phyloP scores from a whole-genome alignment of 169 alveolate species.

The Eimeria necatrix region DNA sequence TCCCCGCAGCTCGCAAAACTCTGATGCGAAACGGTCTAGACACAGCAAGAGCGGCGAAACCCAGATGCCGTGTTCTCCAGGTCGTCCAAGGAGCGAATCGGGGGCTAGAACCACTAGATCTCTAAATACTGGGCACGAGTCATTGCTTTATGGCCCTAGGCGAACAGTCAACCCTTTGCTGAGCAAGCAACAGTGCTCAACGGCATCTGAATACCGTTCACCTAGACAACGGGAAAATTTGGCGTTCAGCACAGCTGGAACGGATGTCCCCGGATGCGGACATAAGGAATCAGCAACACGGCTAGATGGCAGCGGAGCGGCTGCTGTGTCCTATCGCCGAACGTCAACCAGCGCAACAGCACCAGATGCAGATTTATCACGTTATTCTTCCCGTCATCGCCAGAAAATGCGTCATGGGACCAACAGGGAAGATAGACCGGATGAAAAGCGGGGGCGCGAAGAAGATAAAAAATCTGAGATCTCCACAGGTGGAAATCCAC shows the following conservation, averaged over 20 bases:
- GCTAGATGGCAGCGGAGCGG: conserved; percentile 19
- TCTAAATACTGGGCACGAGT: conserved; percentile 14
- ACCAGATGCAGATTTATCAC: conserved; percentile 54
- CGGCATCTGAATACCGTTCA: conserved; percentile 17
- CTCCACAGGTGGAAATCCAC: conserved; percentile 22
- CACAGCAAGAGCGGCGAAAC: conserved; percentile 46
- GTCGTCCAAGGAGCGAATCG: background rate
- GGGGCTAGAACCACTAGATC: conserved; percentile 51
- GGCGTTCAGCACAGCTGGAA: conserved; percentile 21
- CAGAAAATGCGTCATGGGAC: conserved; percentile 44
- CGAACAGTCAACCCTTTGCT: conserved; percentile 54
- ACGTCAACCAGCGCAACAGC: conserved; percentile 21
- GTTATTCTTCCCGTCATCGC: conserved; percentile 39
- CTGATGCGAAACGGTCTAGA: conserved; percentile 27
- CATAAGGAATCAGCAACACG: conserved; percentile 12
- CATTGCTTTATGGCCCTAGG: conserved; percentile 35
- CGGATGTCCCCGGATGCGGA: background rate
- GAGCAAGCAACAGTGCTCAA: conserved; percentile 29
- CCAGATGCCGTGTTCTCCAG: conserved; percentile 4
- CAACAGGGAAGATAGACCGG: conserved; percentile 3
- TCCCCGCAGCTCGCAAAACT: conserved; percentile 17
- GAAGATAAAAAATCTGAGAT: background rate
- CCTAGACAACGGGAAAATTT: conserved; percentile 12
- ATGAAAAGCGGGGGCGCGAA: background rate
- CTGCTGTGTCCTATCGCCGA: conserved; percentile 29